Conservation (phyloP, 192 early-diverging fungal genomes). For the Gorgonomyces haynaldii region DNA sequence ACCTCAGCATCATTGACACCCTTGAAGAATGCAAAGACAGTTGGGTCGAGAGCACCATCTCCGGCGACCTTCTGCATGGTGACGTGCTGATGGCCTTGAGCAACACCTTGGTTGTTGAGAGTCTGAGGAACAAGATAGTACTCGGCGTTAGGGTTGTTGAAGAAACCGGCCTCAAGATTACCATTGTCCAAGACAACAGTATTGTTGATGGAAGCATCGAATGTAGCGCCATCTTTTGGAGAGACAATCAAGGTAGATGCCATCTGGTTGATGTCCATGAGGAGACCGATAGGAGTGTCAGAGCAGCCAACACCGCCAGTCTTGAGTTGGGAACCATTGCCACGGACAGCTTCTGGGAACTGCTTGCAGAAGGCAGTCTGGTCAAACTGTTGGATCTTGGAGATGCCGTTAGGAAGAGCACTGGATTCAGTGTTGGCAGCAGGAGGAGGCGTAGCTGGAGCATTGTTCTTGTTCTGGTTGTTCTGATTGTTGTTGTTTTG, state of each 20-base stretch:
- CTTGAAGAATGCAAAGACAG: constrained; percentile 14
- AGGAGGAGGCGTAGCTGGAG: too few relatives aligned
- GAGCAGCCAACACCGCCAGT: constrained; percentile 7
- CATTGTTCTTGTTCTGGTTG: too few relatives aligned
- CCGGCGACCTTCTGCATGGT: constrained; percentile 18
- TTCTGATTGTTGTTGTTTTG: too few relatives aligned
- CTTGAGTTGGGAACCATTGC: constrained; percentile 10
- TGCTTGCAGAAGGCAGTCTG: not conserved
- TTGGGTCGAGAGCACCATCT: not conserved
- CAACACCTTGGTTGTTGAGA: constrained; percentile 19
- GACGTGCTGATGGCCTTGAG: constrained; percentile 36
- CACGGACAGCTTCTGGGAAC: not conserved
- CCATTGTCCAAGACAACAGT: constrained; percentile 14
- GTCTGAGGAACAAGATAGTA: constrained; percentile 34
- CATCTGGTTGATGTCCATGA: constrained; percentile 19
- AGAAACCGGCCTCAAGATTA: constrained; percentile 34
- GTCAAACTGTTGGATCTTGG: not conserved
- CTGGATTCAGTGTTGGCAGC: too few relatives aligned
- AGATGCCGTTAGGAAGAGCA: not conserved
- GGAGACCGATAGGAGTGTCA: constrained; percentile 4
- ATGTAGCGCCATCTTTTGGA: constrained; percentile 18
- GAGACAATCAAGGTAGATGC: constrained; percentile 17
- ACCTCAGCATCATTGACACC: constrained; percentile 19
- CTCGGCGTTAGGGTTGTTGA: constrained; percentile 21
- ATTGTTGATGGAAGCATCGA: constrained; percentile 18